These are phyloP conservation scores for Arthroderma sp. DNA, from an alignment of 2,329 filamentous ascomycete species.

Conservation along the genomic window DNA sequence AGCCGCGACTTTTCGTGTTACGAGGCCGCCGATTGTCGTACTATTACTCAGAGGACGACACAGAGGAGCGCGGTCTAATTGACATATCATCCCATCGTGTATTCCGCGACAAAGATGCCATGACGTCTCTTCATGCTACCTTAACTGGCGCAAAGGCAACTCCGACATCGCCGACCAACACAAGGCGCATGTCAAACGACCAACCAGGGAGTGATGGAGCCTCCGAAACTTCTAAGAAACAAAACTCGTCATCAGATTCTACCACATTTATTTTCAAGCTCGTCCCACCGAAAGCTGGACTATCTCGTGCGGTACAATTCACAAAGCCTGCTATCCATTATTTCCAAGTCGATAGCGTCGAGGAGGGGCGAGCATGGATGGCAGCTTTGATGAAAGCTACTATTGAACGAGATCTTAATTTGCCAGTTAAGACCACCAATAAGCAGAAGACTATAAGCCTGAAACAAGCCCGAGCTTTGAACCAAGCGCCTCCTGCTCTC, in stretches of 20 bases:
- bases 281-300: constrained; percentile 72
- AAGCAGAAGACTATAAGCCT: constrained; percentile 95
- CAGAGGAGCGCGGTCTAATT: constrained; percentile 86
- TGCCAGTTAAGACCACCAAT: constrained; percentile 72
- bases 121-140: constrained; percentile 82
- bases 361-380: constrained; percentile 91
- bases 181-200: constrained; percentile 10
- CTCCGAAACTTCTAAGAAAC: neutral
- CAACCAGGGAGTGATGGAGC: constrained; percentile 11
- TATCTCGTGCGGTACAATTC: constrained; percentile 87
- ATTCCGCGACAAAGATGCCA: constrained; percentile 79
- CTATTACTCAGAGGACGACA: constrained; percentile 88
- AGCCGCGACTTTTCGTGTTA: constrained; percentile 86
- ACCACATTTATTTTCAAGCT: constrained; percentile 99
- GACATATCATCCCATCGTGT: constrained; percentile 97
- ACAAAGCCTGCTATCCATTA: constrained; percentile 96
- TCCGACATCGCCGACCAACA: constrained; percentile 42
- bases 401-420: constrained; percentile 73
- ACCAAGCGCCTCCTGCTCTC: constrained; percentile 69
- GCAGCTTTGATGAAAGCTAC: constrained; percentile 97
- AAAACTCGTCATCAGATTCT: constrained; percentile 34
- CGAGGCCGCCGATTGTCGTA: constrained; percentile 85
- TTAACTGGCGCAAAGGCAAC: constrained; percentile 72
- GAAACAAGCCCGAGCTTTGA: constrained; percentile 73
- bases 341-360: constrained; percentile 84